Evolutionary conservation across 2,329 filamentous ascomycete species (phyloP).

Genomic region (Colletotrichum liaoningense): DNA sequence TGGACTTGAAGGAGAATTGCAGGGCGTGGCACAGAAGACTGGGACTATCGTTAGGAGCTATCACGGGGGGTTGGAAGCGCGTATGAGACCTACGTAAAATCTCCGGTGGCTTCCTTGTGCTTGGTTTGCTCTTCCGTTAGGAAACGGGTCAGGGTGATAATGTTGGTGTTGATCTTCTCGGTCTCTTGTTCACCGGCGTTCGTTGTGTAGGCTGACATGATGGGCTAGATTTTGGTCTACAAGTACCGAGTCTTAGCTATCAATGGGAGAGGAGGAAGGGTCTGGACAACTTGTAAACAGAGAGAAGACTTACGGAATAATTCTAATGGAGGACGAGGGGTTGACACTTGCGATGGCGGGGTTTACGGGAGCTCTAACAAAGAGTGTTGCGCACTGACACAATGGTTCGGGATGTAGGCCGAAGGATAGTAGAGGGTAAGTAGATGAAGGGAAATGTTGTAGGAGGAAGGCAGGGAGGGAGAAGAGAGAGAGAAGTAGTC

Average conservation of each 20-base stretch:
- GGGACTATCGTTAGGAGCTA: slow-evolving; percentile 24
- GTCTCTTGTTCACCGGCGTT: slow-evolving; percentile 61
- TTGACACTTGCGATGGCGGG: slow-evolving; percentile 29
- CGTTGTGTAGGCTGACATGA: slow-evolving; percentile 37
- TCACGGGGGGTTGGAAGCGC: not conserved
- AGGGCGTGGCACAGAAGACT: slow-evolving; percentile 97
- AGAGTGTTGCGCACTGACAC: slow-evolving; percentile 13
- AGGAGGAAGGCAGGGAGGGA: slow-evolving; percentile 26
- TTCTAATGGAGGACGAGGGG: not conserved
- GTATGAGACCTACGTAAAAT: slow-evolving; percentile 84
- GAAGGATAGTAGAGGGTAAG: slow-evolving; percentile 8
- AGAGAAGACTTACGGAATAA: slow-evolving; percentile 5
- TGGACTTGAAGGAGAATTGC: slow-evolving; percentile 99
- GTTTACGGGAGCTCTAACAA: slow-evolving; percentile 14
- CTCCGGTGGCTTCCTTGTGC: slow-evolving; percentile 93
- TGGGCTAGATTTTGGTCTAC: not conserved
- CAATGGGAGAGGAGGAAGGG: not conserved
- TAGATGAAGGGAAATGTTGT: slow-evolving; percentile 1
- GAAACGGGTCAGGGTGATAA: slow-evolving; percentile 94
- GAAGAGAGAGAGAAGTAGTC: slow-evolving; percentile 13
- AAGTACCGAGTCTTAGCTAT: not conserved
- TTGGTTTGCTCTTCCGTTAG: slow-evolving; percentile 96
- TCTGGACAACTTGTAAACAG: not conserved
- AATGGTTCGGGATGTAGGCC: not conserved
- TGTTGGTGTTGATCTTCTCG: slow-evolving; percentile 94